Evolutionary conservation across 371 early-diverging fungal species (phyloP).

Genomic region (Catenaria anguillulae): DNA sequence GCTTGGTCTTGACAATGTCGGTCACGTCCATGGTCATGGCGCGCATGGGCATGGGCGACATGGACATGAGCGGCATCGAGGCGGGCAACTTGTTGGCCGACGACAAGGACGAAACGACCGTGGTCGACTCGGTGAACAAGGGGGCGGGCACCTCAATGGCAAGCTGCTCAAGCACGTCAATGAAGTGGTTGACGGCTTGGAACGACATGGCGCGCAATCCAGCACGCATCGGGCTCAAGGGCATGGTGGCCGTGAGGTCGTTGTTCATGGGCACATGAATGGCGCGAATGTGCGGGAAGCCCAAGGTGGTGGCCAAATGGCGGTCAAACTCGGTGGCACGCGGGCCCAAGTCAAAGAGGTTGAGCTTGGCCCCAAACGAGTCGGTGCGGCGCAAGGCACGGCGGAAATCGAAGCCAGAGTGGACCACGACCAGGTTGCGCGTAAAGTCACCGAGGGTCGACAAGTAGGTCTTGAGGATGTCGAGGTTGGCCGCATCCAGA

Average conservation of each 20-base stretch:
- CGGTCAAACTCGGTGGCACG: slow-evolving; percentile 2
- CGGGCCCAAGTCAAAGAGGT: slow-evolving; percentile 1
- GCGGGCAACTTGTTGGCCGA: no score
- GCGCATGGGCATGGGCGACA: background rate
- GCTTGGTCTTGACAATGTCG: background rate
- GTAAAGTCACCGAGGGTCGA: background rate
- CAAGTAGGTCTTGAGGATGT: background rate
- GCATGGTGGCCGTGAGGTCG: background rate
- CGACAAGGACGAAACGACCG: no score
- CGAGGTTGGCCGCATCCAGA: background rate
- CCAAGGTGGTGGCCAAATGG: background rate
- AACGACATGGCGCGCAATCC: background rate
- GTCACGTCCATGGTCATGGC: background rate
- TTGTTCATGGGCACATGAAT: slow-evolving; percentile 2
- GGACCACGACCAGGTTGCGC: background rate
- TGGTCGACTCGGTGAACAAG: no score
- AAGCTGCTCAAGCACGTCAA: background rate
- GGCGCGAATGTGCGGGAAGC: background rate
- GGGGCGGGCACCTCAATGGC: background rate
- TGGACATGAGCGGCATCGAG: background rate
- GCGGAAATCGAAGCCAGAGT: background rate
- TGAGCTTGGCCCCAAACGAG: background rate
- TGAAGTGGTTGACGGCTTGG: background rate
- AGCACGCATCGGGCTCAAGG: no score
- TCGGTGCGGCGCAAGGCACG: background rate